Conservation (phyloP, 1,139 yeast genomes). For the Trichomonascaceae sp. region DNA sequence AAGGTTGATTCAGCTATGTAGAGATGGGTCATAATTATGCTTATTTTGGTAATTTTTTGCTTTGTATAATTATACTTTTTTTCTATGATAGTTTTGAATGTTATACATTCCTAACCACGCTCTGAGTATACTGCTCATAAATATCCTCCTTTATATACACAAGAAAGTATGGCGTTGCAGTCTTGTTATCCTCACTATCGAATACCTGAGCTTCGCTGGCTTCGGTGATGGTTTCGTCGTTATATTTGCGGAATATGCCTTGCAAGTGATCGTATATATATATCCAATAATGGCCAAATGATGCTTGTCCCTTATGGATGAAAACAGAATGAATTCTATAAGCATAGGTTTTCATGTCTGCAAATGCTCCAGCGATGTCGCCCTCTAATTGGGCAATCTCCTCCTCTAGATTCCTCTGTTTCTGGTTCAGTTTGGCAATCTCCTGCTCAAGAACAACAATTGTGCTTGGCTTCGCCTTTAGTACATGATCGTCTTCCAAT, state of each 20-base stretch:
- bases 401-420: conserved; percentile 17
- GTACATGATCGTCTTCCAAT: conserved; percentile 13
- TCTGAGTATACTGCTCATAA: conserved; percentile 56
- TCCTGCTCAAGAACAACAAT: conserved; percentile 11
- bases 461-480: conserved; percentile 8
- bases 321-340: conserved; percentile 86
- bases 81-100: conserved; percentile 1
- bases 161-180: conserved; percentile 89
- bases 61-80: not conserved
- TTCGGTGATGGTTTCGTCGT: conserved; percentile 84
- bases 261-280: conserved; percentile 72
- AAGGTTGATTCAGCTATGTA: conserved; percentile 33
- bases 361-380: conserved; percentile 54
- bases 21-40: not conserved
- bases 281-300: conserved; percentile 95
- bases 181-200: conserved; percentile 50
- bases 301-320: conserved; percentile 92
- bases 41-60: not conserved
- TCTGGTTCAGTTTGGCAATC: conserved; percentile 15
- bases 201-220: conserved; percentile 70
- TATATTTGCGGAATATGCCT: conserved; percentile 75
- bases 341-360: conserved; percentile 54
- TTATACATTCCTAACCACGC: conserved; percentile 31
- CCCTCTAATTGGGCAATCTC: conserved; percentile 40
- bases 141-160: conserved; percentile 71